Percentiles rank a stretch among this genome's conserved stretches.
These are phyloP conservation scores for Penicillium canescens DNA, from an alignment of 495 filamentous ascomycete species.

Conservation along the genomic window DNA sequence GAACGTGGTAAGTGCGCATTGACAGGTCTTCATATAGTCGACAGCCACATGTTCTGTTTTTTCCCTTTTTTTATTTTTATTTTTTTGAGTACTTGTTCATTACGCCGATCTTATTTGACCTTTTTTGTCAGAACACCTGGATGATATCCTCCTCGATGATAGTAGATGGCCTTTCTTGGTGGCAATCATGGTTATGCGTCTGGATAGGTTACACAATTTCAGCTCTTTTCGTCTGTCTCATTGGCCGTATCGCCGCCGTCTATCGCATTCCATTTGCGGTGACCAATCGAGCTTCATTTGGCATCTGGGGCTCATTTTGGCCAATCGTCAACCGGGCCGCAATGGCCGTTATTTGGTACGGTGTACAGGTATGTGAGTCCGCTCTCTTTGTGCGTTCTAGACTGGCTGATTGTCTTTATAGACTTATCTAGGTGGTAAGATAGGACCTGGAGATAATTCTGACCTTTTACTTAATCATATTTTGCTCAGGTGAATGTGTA, in stretches of 20 bases:
- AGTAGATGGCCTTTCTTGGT: slow-evolving; percentile 77
- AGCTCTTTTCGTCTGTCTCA: slow-evolving; percentile 68
- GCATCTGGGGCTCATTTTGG: slow-evolving; percentile 86
- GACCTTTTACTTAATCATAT: not conserved
- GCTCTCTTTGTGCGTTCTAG: not conserved
- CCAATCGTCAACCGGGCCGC: slow-evolving; percentile 83
- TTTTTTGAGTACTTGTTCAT: not conserved
- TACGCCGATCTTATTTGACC: not conserved
- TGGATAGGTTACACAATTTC: slow-evolving; percentile 80
- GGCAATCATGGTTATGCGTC: slow-evolving; percentile 86
- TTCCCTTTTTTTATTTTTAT: not conserved
- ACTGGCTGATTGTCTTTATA: not conserved
- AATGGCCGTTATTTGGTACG: slow-evolving; percentile 75
- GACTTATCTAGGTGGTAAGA: slow-evolving; percentile 68
- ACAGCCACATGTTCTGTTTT: not conserved
- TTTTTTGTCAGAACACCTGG: slow-evolving; percentile 69
- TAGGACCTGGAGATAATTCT: not conserved
- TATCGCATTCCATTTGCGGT: slow-evolving; percentile 88
- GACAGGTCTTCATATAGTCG: too few relatives aligned
- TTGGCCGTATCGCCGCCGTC: slow-evolving; percentile 77
- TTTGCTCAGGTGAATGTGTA: slow-evolving; percentile 59
- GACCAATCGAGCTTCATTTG: slow-evolving; percentile 68
- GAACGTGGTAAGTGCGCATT: slow-evolving; percentile 64
- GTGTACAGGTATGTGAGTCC: slow-evolving; percentile 55
- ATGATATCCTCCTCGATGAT: slow-evolving; percentile 87